Percentiles rank a stretch among this genome's conserved stretches.
phyloP scores from a whole-genome alignment of 495 filamentous ascomycete species.

The Daldinia bambusicola region DNA sequence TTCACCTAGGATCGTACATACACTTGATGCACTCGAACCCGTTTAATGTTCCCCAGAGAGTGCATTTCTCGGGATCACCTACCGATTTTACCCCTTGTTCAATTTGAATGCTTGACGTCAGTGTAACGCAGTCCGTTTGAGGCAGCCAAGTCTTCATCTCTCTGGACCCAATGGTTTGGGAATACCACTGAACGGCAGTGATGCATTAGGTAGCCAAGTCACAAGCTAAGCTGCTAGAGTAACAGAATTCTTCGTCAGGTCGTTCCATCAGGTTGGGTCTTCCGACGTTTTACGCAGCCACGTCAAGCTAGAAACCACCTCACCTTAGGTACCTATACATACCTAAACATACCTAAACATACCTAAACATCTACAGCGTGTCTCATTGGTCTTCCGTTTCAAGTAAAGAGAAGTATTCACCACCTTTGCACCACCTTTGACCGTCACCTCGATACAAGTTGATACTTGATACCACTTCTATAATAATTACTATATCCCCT shows the following conservation, averaged over 20 bases:
- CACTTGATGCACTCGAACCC: background rate
- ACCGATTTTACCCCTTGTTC: conserved; percentile 1
- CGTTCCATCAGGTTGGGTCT: too few relatives aligned
- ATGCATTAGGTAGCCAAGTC: conserved; percentile 26
- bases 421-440: background rate
- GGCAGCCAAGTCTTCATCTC: conserved; percentile 19
- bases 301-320: too few relatives aligned
- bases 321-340: too few relatives aligned
- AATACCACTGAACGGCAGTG: conserved; percentile 13
- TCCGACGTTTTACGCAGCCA: too few relatives aligned
- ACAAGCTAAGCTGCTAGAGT: conserved; percentile 6
- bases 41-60: background rate
- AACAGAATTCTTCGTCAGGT: background rate
- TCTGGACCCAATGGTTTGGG: conserved; percentile 31
- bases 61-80: background rate
- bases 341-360: too few relatives aligned
- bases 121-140: conserved; percentile 25
- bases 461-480: background rate
- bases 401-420: background rate
- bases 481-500: background rate
- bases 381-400: background rate
- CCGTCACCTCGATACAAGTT: background rate
- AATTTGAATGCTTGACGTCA: conserved; percentile 29
- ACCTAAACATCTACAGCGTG: background rate
- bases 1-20: background rate